Base-by-base conservation (phyloP, 306 rosid genomes). In the Luffa aegyptiaca region DNA sequence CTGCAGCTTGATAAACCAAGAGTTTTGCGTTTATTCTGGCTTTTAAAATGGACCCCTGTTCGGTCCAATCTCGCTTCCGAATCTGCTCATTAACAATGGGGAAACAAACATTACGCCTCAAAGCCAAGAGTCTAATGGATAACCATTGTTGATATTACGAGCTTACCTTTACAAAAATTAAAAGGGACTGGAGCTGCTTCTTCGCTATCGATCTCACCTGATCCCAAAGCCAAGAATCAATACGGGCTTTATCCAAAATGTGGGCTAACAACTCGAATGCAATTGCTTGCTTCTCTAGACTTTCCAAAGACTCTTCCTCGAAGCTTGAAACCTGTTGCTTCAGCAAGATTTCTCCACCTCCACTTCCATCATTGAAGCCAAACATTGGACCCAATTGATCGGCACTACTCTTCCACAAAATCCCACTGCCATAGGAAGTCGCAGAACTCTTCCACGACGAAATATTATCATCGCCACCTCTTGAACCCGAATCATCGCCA, bases 61-160 rank as follows among this genome's bases (percentile, higher is more conserved):
- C 97, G 51, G 83, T 91, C 98, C 98, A 94, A 76, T 94, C 97
- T 84, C 92, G 89, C 90, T 92, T 94, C 89, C 95, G 85, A 80
- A 94, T 94, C 98, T 94, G 95, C 80, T 79, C 77, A 86, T 65
- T 41, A 42, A n/a, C 73, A 55, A 82, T 17, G 5, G 56, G 75
- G 18, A 69, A 69, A n/a, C 75, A 42, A 69, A 69, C 21, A 11
- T 69, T 42, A 42, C 36, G 36, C 75, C 53, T 42, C 53, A 11
- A 42, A 0, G 20, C n/a, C 44, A 52, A 66, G 74, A 6, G n/a
- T 68, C 35, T n/a, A n/a, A 5, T 68, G 1, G n/a, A 42, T 9
- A 69, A 18, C 75, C 35, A 20, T 69, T 42, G 53, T 42, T 69
- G 52, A 69, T 42, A 69, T 42, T 18, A 76, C 70, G 45, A 41